Evolutionary conservation across 2,329 filamentous ascomycete genomes (phyloP), one percentile per base, ranked within the genome.

Genomic region (Coniochaeta sp.): DNA sequence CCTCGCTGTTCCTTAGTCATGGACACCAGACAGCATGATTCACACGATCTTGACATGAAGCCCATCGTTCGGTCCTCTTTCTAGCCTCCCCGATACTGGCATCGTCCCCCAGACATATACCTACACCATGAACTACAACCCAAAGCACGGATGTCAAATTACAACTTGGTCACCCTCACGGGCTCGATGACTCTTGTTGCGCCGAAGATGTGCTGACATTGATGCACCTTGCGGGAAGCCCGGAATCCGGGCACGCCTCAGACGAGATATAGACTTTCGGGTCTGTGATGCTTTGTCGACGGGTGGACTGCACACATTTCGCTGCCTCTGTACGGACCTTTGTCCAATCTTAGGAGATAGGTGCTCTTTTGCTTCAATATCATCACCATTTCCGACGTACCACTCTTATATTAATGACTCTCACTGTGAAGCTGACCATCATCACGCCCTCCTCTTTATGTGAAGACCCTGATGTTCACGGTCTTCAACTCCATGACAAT

Each of bases 91-190:
- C n/a, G n/a, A n/a, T n/a, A n/a, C n/a, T n/a, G n/a, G n/a, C n/a
- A n/a, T n/a, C n/a, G n/a, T n/a, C n/a, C n/a, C n/a, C n/a, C n/a
- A n/a, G n/a, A n/a, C n/a, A n/a, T n/a, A n/a, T n/a, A n/a, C n/a
- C n/a, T n/a, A n/a, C n/a, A 18, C 33, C 33, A 35, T 16, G 16
- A 38, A 18, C 6, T 3, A 30, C 27, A 9, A 35, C 16, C n/a
- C n/a, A n/a, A 38, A 92, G 91, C 91, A 95, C 89, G 87, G 89
- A 96, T 96, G 91, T 96, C 91, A 96, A 96, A 96, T 96, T 96
- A 84, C 91, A 94, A 92, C 87, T 77, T 82, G 82, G 85, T 84
- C 85, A 70, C 70, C 68, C 69, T 59, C 62, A 49, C 51, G 56
- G 60, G 55, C 73, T 63, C 50, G 72, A 85, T 96, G 89, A 86